Conservation (phyloP, 306 rosid genomes). For the Inga oerstediana region DNA sequence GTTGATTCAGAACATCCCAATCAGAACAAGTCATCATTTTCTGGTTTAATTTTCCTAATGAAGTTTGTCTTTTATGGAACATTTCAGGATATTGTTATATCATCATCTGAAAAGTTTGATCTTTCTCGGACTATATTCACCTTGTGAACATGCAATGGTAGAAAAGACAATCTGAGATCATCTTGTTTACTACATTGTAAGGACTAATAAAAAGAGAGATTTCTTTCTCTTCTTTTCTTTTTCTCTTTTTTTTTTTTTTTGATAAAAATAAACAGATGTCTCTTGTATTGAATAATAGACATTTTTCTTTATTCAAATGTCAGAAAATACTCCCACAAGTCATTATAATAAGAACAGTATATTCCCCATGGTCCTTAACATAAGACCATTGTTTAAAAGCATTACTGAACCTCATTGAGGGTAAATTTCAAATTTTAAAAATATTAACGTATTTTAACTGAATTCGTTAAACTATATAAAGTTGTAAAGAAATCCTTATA, state of each 20-base stretch:
- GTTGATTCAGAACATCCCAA: neutral
- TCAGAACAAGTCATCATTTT: neutral
- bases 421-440: no score
- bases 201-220: neutral
- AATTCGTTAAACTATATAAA: no score
- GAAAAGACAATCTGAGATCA: neutral
- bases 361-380: neutral
- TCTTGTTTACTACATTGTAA: constrained; percentile 3
- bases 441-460: no score
- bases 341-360: neutral
- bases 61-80: constrained; percentile 24
- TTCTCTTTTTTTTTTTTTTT: no score
- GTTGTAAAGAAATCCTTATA: no score
- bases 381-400: no score
- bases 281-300: neutral
- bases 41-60: constrained; percentile 4
- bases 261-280: neutral
- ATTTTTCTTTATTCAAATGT: neutral
- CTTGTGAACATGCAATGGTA: constrained; percentile 29
- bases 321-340: neutral
- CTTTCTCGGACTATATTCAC: constrained; percentile 38
- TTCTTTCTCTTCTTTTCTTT: neutral
- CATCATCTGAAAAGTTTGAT: constrained; percentile 62
- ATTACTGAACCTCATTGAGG: no score
- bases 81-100: constrained; percentile 59